A percentile compares a stretch with the other conserved stretches of the same genome.
These are phyloP conservation scores for Chlamydomonas applanata DNA, from an alignment of 139 green algal genomes.

Conservation along the genomic window DNA sequence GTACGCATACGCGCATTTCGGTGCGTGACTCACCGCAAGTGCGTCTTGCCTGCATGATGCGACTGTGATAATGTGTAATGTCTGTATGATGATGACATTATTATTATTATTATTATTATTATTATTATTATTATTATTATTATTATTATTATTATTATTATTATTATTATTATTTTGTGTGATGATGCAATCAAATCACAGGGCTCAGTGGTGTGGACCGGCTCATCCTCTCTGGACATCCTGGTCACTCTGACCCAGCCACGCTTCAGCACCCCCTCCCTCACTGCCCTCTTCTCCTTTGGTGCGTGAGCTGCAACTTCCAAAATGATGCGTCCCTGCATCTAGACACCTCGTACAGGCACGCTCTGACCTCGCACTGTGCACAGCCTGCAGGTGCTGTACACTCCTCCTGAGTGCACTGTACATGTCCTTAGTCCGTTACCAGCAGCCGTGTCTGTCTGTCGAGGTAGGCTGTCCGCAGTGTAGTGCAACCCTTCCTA, in stretches of 20 bases:
- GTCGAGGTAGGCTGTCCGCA: no score
- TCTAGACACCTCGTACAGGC: no score
- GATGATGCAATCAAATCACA: neutral
- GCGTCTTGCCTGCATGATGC: no score
- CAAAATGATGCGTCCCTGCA: slow-evolving; percentile 25
- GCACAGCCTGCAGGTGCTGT: no score
- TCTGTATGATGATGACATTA: neutral
- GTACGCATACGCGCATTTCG: neutral
- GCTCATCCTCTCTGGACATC: slow-evolving; percentile 74
- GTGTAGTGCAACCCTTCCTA: no score
- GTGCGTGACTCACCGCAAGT: no score
- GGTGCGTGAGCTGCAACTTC: slow-evolving; percentile 23
- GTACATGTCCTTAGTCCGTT: no score
- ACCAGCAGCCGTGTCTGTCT: no score
- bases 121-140: no score
- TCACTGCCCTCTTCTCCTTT: slow-evolving; percentile 75
- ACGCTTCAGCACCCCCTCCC: slow-evolving; percentile 10
- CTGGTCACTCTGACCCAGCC: slow-evolving; percentile 63
- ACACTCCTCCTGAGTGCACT: no score
- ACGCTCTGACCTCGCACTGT: no score
- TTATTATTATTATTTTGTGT: neutral
- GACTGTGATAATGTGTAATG: no score
- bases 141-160: neutral
- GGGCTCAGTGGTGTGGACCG: slow-evolving; percentile 70
- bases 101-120: neutral